Evolutionary conservation across 2,329 filamentous ascomycete species (phyloP), one percentile per base, ranked within the genome.

Genomic region (Akanthomyces lecanii): DNA sequence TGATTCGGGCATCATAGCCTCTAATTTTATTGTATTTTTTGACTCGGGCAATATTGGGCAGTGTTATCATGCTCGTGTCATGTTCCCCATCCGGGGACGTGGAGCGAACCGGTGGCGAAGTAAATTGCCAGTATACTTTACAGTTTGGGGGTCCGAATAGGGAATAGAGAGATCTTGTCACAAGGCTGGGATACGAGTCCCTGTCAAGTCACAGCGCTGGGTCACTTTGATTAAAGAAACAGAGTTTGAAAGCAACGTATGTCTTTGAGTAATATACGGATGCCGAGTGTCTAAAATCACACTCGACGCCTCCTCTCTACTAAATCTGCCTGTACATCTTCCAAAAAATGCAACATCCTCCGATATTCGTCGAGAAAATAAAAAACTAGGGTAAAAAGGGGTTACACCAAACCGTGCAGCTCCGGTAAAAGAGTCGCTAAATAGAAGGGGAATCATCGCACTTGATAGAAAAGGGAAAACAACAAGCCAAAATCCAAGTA

Each of bases 371-470:
- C 58, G n/a, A 61, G 48, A 63, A 63, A 47, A 40, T 21, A 25
- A n/a, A 58, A 50, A 55, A 62, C 23, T 28, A 23, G 16, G 21
- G 25, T 21, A 21, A 53, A 54, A 28, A 62, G 59, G 18, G 36
- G 40, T 40, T 59, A 60, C 63, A 64, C 63, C 63, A 64, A 64
- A 55, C 63, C 63, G 45, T 54, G 57, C 63, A 56, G 56, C 63
- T 57, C 63, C 36, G 45, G 21, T 48, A 33, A 56, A 44, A 61
- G 57, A 61, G 63, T 52, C 45, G 52, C 57, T 64, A 61, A 61
- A 64, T 56, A 64, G 63, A 64, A 64, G 57, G 63, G 63, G 63
- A 64, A 64, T 61, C 63, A 61, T 61, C 50, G 57, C 57, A 54
- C 63, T 53, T 47, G 55, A 25, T 30, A 45, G 50, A 50, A 28